Percentiles rank a stretch among this genome's conserved stretches.
Evolutionary conservation across 352 stramenopile species (phyloP).

Genomic region (Phytopythium chamaehyphon): DNA sequence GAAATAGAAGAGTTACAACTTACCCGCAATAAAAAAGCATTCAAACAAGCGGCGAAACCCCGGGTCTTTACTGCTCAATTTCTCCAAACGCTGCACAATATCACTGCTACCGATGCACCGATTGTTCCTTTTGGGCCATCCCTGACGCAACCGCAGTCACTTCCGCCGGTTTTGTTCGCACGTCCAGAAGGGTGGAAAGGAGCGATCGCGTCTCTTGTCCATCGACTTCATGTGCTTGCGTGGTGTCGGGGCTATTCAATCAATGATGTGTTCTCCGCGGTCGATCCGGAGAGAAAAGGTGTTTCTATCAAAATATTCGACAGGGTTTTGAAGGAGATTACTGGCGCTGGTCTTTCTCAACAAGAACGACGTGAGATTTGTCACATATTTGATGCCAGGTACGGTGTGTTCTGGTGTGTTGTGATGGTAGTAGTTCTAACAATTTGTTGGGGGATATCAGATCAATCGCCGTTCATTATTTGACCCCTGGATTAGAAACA

Average conservation of each 20-base stretch:
- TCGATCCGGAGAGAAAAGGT: conserved; percentile 12
- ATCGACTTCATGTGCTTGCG: conserved; percentile 28
- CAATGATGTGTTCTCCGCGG: conserved; percentile 16
- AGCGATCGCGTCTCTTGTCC: conserved; percentile 30
- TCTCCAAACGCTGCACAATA: conserved; percentile 27
- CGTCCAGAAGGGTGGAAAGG: conserved; percentile 33
- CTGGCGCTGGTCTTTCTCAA: conserved; percentile 9
- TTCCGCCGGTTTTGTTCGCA: conserved; percentile 26
- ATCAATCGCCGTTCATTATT: conserved; percentile 18
- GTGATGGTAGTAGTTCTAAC: too few species aligned
- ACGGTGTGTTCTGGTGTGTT: too few species aligned
- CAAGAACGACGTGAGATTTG: too few species aligned
- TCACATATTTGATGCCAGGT: conserved; percentile 23
- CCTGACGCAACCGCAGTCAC: neutral
- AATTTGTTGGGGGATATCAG: conserved; percentile 9
- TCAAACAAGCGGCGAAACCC: conserved; percentile 24
- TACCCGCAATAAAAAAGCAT: conserved; percentile 26
- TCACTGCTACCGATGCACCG: conserved; percentile 1
- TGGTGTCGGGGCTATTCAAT: conserved; percentile 15
- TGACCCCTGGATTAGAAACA: conserved; percentile 28
- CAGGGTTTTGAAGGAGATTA: conserved; percentile 12
- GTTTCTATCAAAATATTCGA: conserved; percentile 20
- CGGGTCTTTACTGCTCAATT: conserved; percentile 46
- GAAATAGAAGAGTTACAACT: conserved; percentile 41
- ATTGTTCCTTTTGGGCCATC: neutral